Conservation (phyloP, 148 eudicot species). For the Arctostaphylos glauca region DNA sequence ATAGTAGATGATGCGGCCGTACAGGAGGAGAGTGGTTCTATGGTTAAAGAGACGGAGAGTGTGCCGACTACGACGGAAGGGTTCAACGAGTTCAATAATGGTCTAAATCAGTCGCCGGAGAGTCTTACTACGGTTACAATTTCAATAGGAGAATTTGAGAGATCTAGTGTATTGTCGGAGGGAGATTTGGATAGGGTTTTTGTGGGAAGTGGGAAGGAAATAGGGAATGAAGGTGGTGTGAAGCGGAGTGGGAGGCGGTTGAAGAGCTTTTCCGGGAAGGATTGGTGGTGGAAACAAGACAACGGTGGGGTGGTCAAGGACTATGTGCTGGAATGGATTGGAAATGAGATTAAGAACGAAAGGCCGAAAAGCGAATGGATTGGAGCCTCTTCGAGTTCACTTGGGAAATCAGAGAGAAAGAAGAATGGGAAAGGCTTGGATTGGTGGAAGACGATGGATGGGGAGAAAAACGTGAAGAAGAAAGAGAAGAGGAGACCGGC, state of each 20-base stretch:
- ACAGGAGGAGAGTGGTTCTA: conserved; percentile 57
- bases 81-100: conserved; percentile 50
- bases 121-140: conserved; percentile 38
- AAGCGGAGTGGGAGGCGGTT: conserved; percentile 29
- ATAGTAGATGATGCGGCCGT: conserved; percentile 26
- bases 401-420: conserved; percentile 42
- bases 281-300: conserved; percentile 72
- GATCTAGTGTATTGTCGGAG: conserved; percentile 40
- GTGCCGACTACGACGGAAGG: conserved; percentile 37
- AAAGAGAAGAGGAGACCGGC: conserved; percentile 68
- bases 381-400: conserved; percentile 56
- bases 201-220: conserved; percentile 29
- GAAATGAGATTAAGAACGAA: conserved; percentile 70
- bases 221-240: conserved; percentile 3
- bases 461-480: conserved; percentile 35
- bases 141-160: neutral
- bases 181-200: conserved; percentile 41
- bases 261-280: conserved; percentile 39
- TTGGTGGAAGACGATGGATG: conserved; percentile 85
- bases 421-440: conserved; percentile 55
- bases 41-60: conserved; percentile 64
- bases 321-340: conserved; percentile 94
- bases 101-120: conserved; percentile 60
- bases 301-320: conserved; percentile 63
- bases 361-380: conserved; percentile 45